These are phyloP conservation scores for Penicillium steckii DNA, from an alignment of 495 filamentous ascomycete species.

Conservation along the genomic window DNA sequence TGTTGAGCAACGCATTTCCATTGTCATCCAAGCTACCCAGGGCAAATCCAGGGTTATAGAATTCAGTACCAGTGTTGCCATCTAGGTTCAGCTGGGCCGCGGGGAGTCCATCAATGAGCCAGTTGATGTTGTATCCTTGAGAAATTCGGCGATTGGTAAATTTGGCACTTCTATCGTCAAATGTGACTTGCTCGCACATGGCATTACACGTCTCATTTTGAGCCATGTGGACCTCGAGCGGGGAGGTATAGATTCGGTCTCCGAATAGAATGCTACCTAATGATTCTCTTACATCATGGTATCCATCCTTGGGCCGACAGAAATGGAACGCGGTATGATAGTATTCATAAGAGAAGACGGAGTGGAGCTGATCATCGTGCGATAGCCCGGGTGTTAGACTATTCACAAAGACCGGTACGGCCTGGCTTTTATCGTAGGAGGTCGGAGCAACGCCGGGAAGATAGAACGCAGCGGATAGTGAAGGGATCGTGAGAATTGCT, in stretches of 20 bases:
- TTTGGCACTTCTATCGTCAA: slow-evolving; percentile 63
- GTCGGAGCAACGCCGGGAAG: slow-evolving; percentile 95
- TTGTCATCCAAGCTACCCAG: slow-evolving; percentile 64
- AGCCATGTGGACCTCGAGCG: slow-evolving; percentile 82
- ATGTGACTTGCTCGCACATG: slow-evolving; percentile 64
- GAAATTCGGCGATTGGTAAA: slow-evolving; percentile 82
- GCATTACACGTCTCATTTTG: slow-evolving; percentile 82
- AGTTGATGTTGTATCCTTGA: slow-evolving; percentile 87
- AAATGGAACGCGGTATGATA: slow-evolving; percentile 86
- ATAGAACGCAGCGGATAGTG: slow-evolving; percentile 78
- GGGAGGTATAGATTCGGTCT: slow-evolving; percentile 89
- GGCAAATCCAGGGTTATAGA: slow-evolving; percentile 86
- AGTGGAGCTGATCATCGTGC: slow-evolving; percentile 75
- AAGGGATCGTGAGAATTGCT: slow-evolving; percentile 34
- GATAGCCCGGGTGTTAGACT: slow-evolving; percentile 82
- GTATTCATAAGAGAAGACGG: slow-evolving; percentile 94
- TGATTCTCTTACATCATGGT: slow-evolving; percentile 77
- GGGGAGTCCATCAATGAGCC: slow-evolving; percentile 91
- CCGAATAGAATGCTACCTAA: slow-evolving; percentile 95
- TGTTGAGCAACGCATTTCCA: slow-evolving; percentile 67
- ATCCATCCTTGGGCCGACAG: slow-evolving; percentile 74
- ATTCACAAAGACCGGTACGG: slow-evolving; percentile 91
- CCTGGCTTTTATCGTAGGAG: slow-evolving; percentile 72
- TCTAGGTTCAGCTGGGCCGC: slow-evolving; percentile 78
- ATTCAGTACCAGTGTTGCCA: slow-evolving; percentile 65